Evolutionary conservation across 768 basidiomycete species (phyloP).

Genomic region (Panellus pusillus): DNA sequence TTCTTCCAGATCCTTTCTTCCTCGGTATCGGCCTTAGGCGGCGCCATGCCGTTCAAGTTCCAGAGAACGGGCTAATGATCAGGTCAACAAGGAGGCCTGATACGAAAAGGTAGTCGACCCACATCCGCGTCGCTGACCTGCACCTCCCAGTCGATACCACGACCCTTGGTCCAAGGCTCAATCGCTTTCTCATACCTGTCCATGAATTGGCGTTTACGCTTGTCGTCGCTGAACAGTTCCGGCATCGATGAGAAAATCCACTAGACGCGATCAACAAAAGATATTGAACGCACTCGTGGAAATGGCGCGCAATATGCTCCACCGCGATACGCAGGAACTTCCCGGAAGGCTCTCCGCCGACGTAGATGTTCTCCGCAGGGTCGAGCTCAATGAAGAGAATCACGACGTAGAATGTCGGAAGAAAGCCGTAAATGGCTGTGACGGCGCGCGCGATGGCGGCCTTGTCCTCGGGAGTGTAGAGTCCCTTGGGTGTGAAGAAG

Average conservation of each 20-base stretch:
- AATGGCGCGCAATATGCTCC: constrained; percentile 24
- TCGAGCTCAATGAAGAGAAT: constrained; percentile 28
- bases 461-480: constrained; percentile 26
- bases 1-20: constrained; percentile 19
- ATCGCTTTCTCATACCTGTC: constrained; percentile 14
- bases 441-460: constrained; percentile 22
- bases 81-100: background rate
- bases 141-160: constrained; percentile 22
- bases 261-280: background rate
- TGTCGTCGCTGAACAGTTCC: background rate
- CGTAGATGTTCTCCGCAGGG: constrained; percentile 15
- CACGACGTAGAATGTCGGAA: constrained; percentile 27
- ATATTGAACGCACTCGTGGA: constrained; percentile 8
- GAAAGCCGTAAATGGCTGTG: constrained; percentile 17
- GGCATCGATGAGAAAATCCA: too few relatives aligned
- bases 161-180: constrained; percentile 17
- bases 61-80: constrained; percentile 9
- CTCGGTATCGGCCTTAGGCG: constrained; percentile 9
- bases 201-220: constrained; percentile 12
- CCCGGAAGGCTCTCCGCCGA: constrained; percentile 21
- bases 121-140: constrained; percentile 17
- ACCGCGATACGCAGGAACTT: constrained; percentile 22
- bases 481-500: constrained; percentile 23
- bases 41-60: constrained; percentile 18
- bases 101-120: background rate